These are phyloP conservation scores for Flammula alnicola DNA, from an alignment of 1,284 basidiomycete species.

Conservation along the genomic window DNA sequence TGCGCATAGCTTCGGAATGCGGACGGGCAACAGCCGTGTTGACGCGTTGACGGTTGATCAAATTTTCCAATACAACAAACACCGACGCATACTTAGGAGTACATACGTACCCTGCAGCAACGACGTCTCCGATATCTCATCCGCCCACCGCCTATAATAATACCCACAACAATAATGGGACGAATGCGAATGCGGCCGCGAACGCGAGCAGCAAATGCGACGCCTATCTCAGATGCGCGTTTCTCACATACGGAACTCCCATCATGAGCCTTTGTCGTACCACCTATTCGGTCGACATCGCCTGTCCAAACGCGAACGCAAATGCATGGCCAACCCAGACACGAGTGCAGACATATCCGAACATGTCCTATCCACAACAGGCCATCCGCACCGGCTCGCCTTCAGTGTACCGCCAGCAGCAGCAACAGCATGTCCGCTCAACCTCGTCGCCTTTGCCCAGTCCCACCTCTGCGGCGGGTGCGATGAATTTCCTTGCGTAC, in stretches of 20 bases:
- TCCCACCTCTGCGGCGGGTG: neutral
- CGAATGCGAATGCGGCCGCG: neutral
- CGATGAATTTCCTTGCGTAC: no score
- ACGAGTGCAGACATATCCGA: no score
- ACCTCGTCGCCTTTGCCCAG: slow-evolving; percentile 5
- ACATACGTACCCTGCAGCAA: slow-evolving; percentile 1
- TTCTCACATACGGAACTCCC: slow-evolving; percentile 11
- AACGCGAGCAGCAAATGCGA: neutral
- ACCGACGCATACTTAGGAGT: neutral
- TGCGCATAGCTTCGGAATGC: no score
- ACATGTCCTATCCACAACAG: no score
- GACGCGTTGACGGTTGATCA: no score
- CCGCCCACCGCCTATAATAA: no score
- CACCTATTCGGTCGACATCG: neutral
- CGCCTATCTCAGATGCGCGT: slow-evolving; percentile 19
- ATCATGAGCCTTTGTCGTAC: neutral
- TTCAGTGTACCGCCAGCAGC: no score
- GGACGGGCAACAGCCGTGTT: no score
- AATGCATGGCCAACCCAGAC: neutral
- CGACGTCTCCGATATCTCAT: neutral
- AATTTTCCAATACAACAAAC: slow-evolving; percentile 13
- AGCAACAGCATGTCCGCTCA: no score
- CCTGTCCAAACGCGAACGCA: neutral
- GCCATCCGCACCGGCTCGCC: no score
- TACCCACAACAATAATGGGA: no score